Evolutionary conservation across 345 rosid species (phyloP), one percentile per base, ranked within the genome.

Genomic region (Kandelia obovata): DNA sequence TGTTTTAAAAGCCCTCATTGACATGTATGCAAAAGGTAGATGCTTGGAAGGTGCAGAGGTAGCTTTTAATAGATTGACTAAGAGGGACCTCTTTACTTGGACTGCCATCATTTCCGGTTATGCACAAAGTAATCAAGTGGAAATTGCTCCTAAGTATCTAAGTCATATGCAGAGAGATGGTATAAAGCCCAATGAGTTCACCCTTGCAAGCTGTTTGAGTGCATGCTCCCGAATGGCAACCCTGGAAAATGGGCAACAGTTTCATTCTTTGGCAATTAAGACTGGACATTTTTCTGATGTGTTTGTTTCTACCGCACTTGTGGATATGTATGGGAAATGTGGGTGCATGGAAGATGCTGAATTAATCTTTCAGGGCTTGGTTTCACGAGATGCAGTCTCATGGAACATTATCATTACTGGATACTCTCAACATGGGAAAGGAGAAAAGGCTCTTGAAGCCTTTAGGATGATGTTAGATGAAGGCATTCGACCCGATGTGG

Each of bases 321-420:
- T 77, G 68, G 77, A 74, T 65, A 68, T 79, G 81, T 84, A 81
- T 47, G 77, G 72, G 26, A 81, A 81, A 69, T 79, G 81, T 55
- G 75, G 75, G 15, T 81, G 80, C 78, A 64, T 84, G 32, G 80
- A 72, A 58, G 85, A 84, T 61, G 78, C 83, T 27, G 80, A 77
- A 57, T 68, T 78, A 58, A 71, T 71, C 67, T 83, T 81, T 57
- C 66, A 55, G 62, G 77, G 80, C 64, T 31, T 73, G 69, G 28
- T 4, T 23, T 76, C 72, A 21, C 52, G 73, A 31, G 76, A 75
- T 64, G 49, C 53, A 21, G 71, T 70, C 34, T 77, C 77, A n/a
- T 81, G 85, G 85, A 84, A 81, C 73, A 69, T 77, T 21, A 78
- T 81, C 43, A 68, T 77, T 55, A 61, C 61, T 57, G 78, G 68